Evolutionary conservation across 1,284 basidiomycete species (phyloP), one percentile per base, ranked within the genome.

Genomic region (Chalciporus sp.): DNA sequence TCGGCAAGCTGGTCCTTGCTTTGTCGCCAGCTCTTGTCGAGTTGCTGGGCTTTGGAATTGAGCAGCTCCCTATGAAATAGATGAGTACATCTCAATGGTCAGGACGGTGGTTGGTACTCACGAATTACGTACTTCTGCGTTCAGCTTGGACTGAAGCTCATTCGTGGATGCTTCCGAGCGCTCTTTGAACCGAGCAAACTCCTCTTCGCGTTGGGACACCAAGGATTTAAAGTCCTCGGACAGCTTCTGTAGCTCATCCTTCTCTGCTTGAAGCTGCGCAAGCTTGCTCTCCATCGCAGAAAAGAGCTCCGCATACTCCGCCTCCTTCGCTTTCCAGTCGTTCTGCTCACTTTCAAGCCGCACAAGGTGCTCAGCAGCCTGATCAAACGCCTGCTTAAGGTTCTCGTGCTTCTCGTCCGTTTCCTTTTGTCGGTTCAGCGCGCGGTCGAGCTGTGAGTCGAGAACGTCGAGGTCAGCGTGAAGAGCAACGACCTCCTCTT

Each of bases 381-480:
- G 82, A 55, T 93, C 87, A 62, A 94, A 92, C 19, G 90, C 86
- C 49, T 80, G 73, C 23, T 84, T 79, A 48, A 94, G 77, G 16
- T 84, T 80, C 56, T 85, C 81, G 58, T 89, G 84, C 62, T 91
- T 90, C 66, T 90, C 86, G 57, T 94, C 89, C 47, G 80, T 83
- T 62, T 91, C 87, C 67, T 86, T 88, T 66, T 92, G 86, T 52
- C 87, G 77, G 56, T 83, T 77, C 66, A 93, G 77, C 0, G 90
- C 90, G 5, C 89, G 83, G 56, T 95, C 92, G 9, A 97, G 82
- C 65, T 97, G 92, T 9, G 85, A 86, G 63, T 95, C 94, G 17
- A 97, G 78, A 6, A 85, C 80, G 52, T 95, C 92, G 44, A 98
- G 78, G 63, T 98, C 94, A 3, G 79, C 76, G 62, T 96, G 92